Base-by-base conservation (phyloP, 2,329 filamentous ascomycete species). In the Penicillium sp. region DNA sequence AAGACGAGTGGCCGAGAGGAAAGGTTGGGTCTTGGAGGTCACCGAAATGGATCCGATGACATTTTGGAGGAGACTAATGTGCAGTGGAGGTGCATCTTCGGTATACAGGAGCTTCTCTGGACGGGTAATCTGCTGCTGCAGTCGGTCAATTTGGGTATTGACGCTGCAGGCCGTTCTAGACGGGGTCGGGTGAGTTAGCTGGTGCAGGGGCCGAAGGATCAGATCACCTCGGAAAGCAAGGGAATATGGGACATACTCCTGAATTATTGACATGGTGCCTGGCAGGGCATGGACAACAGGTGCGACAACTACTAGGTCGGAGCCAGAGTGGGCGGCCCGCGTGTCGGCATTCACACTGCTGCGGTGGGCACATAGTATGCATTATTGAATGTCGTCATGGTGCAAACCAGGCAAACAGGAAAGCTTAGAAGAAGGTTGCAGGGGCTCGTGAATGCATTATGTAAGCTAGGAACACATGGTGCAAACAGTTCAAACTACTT, bases 21-120 rank as follows among this genome's bases (percentile, higher is more conserved):
- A 78, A 35, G 86, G 79, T 54, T 84, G 82, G 5, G 87, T 85
- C 2, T 86, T 85, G 0, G 88, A 85, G 2, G 86, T 86, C 4
- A 88, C 86, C 19, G 90, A 93, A 14, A 96, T 77, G 2, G 86
- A 81, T 73, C 89, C 88, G 68, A 91, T 85, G 55, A 92, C 84
- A 58, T 78, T 79, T 64, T 92, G 83, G 40, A 96, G 78, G 54
- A 87, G 81, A 3, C 70, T 62, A 54, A 73, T 85, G 35, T 62
- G 63, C 36, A 64, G 43, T 24, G 37, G 46, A 16, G 51, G 61
- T 27, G 41, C 39, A 57, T 69, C 64, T 61, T 73, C 78, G 47
- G 58, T 37, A 9, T 63, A 63, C 14, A 60, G 6, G 35, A 59
- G 59, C 37, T 58, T 41, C 39, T 56, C 56, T 33, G 46, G 51